Percentiles rank a stretch among this genome's conserved stretches.
These are phyloP conservation scores for Pseudognaphalium luteoalbum DNA, from an alignment of 129 eudicot species.

Conservation along the genomic window DNA sequence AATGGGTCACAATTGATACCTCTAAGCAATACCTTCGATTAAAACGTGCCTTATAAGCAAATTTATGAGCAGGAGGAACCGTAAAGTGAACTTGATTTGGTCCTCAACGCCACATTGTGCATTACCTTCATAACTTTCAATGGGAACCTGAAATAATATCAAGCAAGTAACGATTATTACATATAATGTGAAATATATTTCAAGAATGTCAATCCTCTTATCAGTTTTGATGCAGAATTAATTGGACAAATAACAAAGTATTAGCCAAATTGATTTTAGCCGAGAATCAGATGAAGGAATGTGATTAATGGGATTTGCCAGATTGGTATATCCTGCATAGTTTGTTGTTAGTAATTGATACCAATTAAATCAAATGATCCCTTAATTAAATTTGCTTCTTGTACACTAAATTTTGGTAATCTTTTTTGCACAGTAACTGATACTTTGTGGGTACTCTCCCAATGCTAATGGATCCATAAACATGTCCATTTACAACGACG, in stretches of 20 bases:
- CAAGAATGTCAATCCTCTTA: neutral
- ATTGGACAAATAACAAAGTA: too few species aligned
- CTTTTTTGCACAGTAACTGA: constrained; percentile 25
- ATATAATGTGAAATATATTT: neutral
- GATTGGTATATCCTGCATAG: constrained; percentile 16
- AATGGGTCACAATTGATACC: constrained; percentile 12
- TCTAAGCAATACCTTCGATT: neutral
- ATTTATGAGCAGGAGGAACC: constrained; percentile 46
- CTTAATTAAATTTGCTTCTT: constrained; percentile 30
- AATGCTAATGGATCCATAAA: constrained; percentile 35
- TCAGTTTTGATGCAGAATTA: neutral
- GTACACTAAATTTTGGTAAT: constrained; percentile 33
- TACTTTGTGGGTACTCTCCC: constrained; percentile 40
- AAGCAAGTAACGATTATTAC: neutral
- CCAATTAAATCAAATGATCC: constrained; percentile 43
- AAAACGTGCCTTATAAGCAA: constrained; percentile 50
- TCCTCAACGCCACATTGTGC: constrained; percentile 95
- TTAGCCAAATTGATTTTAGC: too few species aligned
- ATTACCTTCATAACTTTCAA: constrained; percentile 89
- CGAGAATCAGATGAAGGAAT: constrained; percentile 23
- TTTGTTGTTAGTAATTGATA: constrained; percentile 38
- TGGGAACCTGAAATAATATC: constrained; percentile 54
- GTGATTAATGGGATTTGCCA: constrained; percentile 11
- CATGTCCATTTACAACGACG: constrained; percentile 16
- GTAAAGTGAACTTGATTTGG: constrained; percentile 59